Conservation (phyloP, 805 yeast species). For the Soucietia sequanensis region DNA sequence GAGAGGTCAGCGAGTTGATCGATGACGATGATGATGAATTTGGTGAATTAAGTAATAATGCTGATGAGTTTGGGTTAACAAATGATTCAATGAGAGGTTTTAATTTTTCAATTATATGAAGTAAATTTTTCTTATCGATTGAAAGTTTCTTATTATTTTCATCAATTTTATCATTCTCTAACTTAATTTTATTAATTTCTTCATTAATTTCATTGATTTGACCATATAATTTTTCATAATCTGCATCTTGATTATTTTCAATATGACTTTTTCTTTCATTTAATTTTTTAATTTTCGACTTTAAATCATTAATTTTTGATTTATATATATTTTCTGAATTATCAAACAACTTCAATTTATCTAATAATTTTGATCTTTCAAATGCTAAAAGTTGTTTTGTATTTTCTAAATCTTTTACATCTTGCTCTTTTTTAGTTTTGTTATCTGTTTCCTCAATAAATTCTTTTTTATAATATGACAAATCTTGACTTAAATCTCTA, state of each 20-base stretch:
- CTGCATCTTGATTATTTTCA: conserved; percentile 21
- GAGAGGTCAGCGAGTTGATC: conserved; percentile 4
- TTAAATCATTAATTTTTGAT: conserved; percentile 17
- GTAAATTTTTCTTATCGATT: conserved; percentile 23
- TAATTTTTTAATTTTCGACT: conserved; percentile 15
- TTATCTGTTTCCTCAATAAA: conserved; percentile 32
- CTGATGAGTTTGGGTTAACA: conserved; percentile 11
- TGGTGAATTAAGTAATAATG: conserved; percentile 1
- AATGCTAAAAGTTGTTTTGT: conserved; percentile 32
- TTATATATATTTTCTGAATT: conserved; percentile 17
- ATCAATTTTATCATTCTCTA: conserved; percentile 24
- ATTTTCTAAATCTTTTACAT: conserved; percentile 30
- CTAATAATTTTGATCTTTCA: conserved; percentile 27
- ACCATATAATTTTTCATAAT: conserved; percentile 17
- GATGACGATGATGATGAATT: conserved; percentile 4
- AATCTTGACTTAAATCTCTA: conserved; percentile 22
- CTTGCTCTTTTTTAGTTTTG: conserved; percentile 26
- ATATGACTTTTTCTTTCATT: conserved; percentile 22
- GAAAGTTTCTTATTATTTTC: conserved; percentile 18
- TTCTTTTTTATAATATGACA: conserved; percentile 34
- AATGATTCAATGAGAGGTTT: conserved; percentile 25
- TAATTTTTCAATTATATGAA: conserved; percentile 13
- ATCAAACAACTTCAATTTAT: conserved; percentile 19
- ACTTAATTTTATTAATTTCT: conserved; percentile 17
- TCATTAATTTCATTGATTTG: conserved; percentile 10